phyloP scores from a whole-genome alignment of 176 grass and related monocot species.

The Phyllostachys edulis region DNA sequence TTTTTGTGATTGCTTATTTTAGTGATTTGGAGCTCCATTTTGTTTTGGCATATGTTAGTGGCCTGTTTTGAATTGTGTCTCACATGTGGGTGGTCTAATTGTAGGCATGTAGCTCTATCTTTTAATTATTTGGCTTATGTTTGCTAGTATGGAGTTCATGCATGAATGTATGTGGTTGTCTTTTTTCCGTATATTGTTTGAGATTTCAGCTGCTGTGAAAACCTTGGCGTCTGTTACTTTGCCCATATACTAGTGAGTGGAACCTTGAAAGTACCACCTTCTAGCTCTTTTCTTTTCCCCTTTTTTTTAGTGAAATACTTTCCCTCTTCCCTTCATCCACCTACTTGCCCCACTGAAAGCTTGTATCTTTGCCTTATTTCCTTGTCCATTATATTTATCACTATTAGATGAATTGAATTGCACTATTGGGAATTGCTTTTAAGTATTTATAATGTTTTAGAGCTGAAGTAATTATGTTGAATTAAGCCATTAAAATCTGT shows the following conservation, averaged over 20 bases:
- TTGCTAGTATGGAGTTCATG: neutral
- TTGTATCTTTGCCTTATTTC: neutral
- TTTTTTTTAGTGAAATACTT: neutral
- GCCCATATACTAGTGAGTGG: neutral
- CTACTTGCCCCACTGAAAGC: neutral
- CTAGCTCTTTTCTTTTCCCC: neutral
- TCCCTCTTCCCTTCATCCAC: neutral
- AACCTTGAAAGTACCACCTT: neutral
- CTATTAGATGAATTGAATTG: constrained; percentile 5
- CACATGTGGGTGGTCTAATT: neutral
- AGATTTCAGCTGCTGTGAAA: neutral
- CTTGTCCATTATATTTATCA: neutral
- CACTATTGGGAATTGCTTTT: neutral
- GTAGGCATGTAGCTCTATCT: neutral
- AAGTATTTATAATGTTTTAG: neutral
- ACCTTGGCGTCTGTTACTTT: neutral
- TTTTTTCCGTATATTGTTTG: neutral
- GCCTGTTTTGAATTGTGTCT: constrained; percentile 10
- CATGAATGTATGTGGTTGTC: neutral
- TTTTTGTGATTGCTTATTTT: neutral
- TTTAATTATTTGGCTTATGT: neutral
- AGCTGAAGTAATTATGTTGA: neutral
- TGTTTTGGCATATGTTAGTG: constrained; percentile 19
- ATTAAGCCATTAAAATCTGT: neutral
- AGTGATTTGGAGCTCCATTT: constrained; percentile 14